Evolutionary conservation across 169 alveolate species (phyloP), one percentile per base, ranked within the genome.

Genomic region (Plasmodium cynomolgi): DNA sequence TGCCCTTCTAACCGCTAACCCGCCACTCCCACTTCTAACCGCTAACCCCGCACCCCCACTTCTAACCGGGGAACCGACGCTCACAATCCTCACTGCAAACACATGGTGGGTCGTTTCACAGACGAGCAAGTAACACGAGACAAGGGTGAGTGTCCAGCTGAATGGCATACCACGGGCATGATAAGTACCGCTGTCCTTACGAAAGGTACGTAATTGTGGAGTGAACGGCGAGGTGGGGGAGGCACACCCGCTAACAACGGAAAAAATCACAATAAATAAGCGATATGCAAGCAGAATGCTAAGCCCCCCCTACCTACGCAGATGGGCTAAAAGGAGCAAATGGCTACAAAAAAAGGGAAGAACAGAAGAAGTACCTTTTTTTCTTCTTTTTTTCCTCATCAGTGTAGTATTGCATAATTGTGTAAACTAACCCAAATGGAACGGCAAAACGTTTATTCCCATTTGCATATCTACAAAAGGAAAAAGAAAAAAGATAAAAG

Each of bases 81-180:
- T 9, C 5, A 11, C 58, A 68, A 23, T 68, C 37, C 37, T 68
- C 37, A 68, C 37, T 68, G 77, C 31, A 68, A 68, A 68, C 77
- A 68, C 77, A 68, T 68, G 31, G 6, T 26, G 31, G 11, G 6
- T 13, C 41, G 31, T 20, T 68, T 68, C 37, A 23, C 37, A 68
- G 5, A 68, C 7, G 41, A 68, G 41, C 37, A 68, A 23, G 77
- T 68, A 68, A 29, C n/a, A 68, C 37, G n/a, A 26, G 77, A 68
- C 17, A 23, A 68, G 13, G 31, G 39, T 68, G 31, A 68, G 77
- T 1, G 37, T 23, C 37, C 31, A 68, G 37, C 77, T 68, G 77
- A 68, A 23, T 68, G 77, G 77, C 77, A 68, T 68, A 29, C 77
- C 77, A 68, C 77, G n/a, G 77, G 37, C 77, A 68, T 68, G 77